These are phyloP conservation scores for Erodium trifolium DNA, from an alignment of 441 rosid species.

Conservation along the genomic window DNA sequence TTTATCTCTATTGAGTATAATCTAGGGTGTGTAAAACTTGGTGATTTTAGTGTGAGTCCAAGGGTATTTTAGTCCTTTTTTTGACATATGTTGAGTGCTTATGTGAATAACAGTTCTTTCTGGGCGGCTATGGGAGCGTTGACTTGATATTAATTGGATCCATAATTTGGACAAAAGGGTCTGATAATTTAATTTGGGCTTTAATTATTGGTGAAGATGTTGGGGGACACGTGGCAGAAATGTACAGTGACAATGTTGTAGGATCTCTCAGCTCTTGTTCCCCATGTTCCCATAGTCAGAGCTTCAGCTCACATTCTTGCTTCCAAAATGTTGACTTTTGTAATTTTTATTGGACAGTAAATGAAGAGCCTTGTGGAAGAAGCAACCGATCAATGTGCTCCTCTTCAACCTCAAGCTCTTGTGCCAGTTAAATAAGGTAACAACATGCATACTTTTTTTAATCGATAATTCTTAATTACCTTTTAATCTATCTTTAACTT, in stretches of 20 bases:
- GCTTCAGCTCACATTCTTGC: neutral
- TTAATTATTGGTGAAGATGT: constrained; percentile 13
- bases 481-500: too few species aligned
- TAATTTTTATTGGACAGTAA: neutral
- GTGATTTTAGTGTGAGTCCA: neutral
- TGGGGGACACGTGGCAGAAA: neutral
- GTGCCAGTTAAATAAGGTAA: too few species aligned
- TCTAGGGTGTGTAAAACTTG: neutral
- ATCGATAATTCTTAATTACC: too few species aligned
- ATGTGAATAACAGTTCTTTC: constrained; percentile 9
- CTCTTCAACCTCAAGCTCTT: too few species aligned
- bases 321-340: neutral
- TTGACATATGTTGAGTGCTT: constrained; percentile 6
- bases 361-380: neutral
- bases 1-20: neutral
- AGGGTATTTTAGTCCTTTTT: constrained; percentile 26
- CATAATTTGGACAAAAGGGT: constrained; percentile 3
- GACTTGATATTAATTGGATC: constrained; percentile 18
- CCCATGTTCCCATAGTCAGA: constrained; percentile 1
- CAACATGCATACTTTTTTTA: too few species aligned
- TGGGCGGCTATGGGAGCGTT: constrained; percentile 16
- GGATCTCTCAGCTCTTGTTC: neutral
- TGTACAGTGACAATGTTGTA: neutral
- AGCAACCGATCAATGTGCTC: too few species aligned
- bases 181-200: constrained; percentile 9